Evolutionary conservation across 2,329 filamentous ascomycete genomes (phyloP).

Genomic region (Pseudocercospora fuligena): DNA sequence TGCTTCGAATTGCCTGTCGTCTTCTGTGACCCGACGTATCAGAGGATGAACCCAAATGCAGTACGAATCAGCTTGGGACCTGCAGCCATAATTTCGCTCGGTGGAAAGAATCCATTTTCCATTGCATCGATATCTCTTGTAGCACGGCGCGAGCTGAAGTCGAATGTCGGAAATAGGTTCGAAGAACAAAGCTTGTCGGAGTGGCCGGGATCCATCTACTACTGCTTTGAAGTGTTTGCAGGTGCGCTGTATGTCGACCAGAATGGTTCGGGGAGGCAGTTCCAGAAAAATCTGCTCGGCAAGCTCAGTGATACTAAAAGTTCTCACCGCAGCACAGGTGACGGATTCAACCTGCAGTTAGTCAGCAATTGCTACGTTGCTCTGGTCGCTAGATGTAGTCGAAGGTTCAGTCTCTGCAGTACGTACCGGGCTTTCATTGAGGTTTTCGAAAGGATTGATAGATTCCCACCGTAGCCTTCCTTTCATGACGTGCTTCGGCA

Average conservation of each 20-base stretch:
- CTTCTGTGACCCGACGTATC: background rate
- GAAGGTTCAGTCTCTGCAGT: too few relatives aligned
- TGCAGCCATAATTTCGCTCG: background rate
- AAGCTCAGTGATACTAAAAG: conserved; percentile 32
- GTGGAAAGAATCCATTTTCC: background rate
- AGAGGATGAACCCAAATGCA: background rate
- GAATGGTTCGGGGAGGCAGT: conserved; percentile 17
- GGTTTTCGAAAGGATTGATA: too few relatives aligned
- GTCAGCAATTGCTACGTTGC: too few relatives aligned
- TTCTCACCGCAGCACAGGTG: background rate
- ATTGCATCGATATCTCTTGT: background rate
- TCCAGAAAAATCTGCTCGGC: conserved; percentile 35
- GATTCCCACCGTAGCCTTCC: too few relatives aligned
- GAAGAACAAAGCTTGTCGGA: conserved; percentile 27
- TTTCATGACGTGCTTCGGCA: too few relatives aligned
- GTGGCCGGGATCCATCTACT: conserved; percentile 13
- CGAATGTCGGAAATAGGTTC: conserved; percentile 3
- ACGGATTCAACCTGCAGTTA: too few relatives aligned
- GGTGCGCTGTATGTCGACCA: conserved; percentile 22
- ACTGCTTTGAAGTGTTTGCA: conserved; percentile 20
- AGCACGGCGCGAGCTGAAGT: background rate
- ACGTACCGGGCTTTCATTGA: too few relatives aligned
- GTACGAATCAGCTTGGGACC: background rate
- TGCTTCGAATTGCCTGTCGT: background rate
- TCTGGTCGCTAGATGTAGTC: too few relatives aligned